These are phyloP conservation scores for Schwanniomyces vanrijiae DNA, from an alignment of 805 yeast species.

Conservation along the genomic window DNA sequence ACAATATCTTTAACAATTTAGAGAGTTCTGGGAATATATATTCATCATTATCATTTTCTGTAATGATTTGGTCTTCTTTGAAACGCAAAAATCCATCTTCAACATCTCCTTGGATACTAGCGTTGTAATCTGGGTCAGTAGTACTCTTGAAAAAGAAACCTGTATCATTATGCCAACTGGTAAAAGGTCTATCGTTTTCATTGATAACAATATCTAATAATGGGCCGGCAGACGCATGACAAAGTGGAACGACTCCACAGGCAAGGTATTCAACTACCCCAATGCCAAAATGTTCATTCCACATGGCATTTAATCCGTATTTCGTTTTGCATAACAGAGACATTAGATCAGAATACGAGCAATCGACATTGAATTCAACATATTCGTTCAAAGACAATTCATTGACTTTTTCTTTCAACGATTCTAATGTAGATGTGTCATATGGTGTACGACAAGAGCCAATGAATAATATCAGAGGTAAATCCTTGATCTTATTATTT, in stretches of 20 bases:
- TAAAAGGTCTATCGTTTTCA: slow-evolving; percentile 6
- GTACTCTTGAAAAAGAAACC: slow-evolving; percentile 80
- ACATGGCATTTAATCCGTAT: slow-evolving; percentile 92
- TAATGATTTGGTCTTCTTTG: slow-evolving; percentile 11
- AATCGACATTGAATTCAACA: slow-evolving; percentile 67
- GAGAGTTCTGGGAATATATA: slow-evolving; percentile 43
- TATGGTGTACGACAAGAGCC: slow-evolving; percentile 78
- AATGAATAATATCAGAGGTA: slow-evolving; percentile 66
- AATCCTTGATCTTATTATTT: slow-evolving; percentile 13
- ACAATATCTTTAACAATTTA: slow-evolving; percentile 47
- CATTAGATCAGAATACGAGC: slow-evolving; percentile 64
- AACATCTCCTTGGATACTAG: slow-evolving; percentile 5
- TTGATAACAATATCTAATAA: slow-evolving; percentile 74
- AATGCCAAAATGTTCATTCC: slow-evolving; percentile 99
- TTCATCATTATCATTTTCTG: slow-evolving; percentile 3
- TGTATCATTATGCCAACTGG: slow-evolving; percentile 43
- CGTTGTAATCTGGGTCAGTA: slow-evolving; percentile 67
- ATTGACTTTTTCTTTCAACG: slow-evolving; percentile 43
- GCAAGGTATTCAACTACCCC: slow-evolving; percentile 93
- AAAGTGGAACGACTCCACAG: slow-evolving; percentile 82
- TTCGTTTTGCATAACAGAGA: slow-evolving; percentile 53
- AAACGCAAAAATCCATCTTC: slow-evolving; percentile 4
- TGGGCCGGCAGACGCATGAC: slow-evolving; percentile 97
- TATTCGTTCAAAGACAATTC: slow-evolving; percentile 26
- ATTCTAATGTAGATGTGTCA: slow-evolving; percentile 61